These are phyloP conservation scores for Aspergillus carbonarius DNA, from an alignment of 2,329 filamentous ascomycete genomes.

Conservation along the genomic window DNA sequence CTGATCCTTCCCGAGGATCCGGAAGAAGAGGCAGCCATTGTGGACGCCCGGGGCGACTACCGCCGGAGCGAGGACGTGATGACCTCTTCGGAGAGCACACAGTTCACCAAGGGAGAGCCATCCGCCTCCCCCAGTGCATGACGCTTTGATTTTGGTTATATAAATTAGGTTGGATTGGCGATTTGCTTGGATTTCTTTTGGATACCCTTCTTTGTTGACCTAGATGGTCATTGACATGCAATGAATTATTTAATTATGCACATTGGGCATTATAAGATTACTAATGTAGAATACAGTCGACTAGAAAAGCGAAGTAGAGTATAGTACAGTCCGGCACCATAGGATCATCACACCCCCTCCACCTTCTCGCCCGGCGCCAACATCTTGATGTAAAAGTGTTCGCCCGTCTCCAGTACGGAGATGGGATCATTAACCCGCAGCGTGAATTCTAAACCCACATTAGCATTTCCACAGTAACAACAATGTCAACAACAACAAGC, in stretches of 20 bases:
- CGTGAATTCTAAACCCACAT: constrained; percentile 29
- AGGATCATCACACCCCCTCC: constrained; percentile 24
- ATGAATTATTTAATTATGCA: background rate
- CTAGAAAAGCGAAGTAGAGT: background rate
- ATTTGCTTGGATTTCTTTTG: background rate
- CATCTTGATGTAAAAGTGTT: constrained; percentile 47
- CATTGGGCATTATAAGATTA: background rate
- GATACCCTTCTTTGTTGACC: background rate
- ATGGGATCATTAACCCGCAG: constrained; percentile 42
- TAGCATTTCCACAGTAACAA: background rate
- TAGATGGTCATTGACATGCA: background rate
- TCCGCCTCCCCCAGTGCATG: background rate
- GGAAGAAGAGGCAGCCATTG: constrained; percentile 57
- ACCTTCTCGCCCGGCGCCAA: constrained; percentile 33
- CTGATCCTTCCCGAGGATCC: constrained; percentile 70
- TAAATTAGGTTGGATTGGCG: background rate
- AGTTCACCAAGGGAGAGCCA: background rate
- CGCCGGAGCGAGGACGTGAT: constrained; percentile 11
- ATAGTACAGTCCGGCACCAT: background rate
- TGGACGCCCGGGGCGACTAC: constrained; percentile 26
- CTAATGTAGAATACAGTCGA: background rate
- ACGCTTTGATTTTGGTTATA: background rate
- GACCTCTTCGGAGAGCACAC: background rate
- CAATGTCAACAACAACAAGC: background rate
- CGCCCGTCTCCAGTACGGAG: constrained; percentile 42